phyloP scores from a whole-genome alignment of 2,329 filamentous ascomycete species.

The Paradendryphiella salina region DNA sequence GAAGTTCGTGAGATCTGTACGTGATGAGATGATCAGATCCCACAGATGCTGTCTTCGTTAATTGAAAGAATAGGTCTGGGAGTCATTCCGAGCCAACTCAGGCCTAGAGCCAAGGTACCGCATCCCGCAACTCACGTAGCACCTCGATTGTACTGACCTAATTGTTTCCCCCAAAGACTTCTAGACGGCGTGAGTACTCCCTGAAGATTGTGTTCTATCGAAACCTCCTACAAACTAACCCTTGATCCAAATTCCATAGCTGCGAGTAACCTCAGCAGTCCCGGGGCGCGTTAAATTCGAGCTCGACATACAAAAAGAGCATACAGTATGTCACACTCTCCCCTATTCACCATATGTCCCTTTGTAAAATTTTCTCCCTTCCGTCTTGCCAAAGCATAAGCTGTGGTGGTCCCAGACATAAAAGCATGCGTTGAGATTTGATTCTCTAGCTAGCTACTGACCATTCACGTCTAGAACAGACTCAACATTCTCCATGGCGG shows the following conservation, averaged over 20 bases:
- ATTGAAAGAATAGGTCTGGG: conserved; percentile 66
- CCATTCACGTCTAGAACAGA: conserved; percentile 62
- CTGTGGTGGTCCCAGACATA: not conserved
- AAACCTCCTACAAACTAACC: not conserved
- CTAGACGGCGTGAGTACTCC: conserved; percentile 47
- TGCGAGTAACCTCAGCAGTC: conserved; percentile 66
- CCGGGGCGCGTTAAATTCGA: conserved; percentile 75
- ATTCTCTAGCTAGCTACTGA: not conserved
- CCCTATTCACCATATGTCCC: too few relatives aligned
- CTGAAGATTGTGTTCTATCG: not conserved
- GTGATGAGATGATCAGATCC: conserved; percentile 24
- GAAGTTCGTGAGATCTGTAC: conserved; percentile 67
- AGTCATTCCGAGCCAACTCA: conserved; percentile 82
- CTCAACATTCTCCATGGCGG: conserved; percentile 77
- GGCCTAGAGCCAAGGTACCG: conserved; percentile 83
- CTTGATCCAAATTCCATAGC: conserved; percentile 49
- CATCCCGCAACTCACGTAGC: not conserved
- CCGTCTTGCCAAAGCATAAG: too few relatives aligned
- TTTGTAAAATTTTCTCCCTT: too few relatives aligned
- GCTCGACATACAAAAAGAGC: conserved; percentile 71
- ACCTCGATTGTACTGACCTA: not conserved
- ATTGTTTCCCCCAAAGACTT: conserved; percentile 38
- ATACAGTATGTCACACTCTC: conserved; percentile 62
- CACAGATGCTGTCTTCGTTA: conserved; percentile 9
- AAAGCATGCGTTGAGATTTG: not conserved